Conservation (phyloP, 495 filamentous ascomycete species). For the Aspergillus carlsbadensis region DNA sequence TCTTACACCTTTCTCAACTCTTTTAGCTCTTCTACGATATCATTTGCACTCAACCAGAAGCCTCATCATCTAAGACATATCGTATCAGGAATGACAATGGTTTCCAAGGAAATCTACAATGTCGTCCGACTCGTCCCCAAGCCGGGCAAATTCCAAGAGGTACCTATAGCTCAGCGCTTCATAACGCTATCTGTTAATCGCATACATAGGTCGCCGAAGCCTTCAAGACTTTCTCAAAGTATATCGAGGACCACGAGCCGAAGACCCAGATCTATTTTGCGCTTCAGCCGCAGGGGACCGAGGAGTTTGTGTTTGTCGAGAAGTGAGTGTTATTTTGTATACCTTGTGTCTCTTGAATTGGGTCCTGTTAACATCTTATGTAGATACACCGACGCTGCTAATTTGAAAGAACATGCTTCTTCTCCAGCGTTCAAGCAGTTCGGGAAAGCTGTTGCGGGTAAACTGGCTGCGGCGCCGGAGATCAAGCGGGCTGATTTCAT, state of each 20-base stretch:
- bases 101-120: constrained; percentile 13
- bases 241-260: constrained; percentile 13
- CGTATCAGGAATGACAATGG: background rate
- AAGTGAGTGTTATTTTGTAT: constrained; percentile 13
- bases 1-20: background rate
- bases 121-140: constrained; percentile 20
- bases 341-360: too few relatives aligned
- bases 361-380: background rate
- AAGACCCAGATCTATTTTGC: constrained; percentile 20
- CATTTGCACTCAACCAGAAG: background rate
- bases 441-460: constrained; percentile 9
- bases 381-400: constrained; percentile 20
- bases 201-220: constrained; percentile 9
- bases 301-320: constrained; percentile 19
- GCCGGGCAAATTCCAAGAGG: constrained; percentile 16
- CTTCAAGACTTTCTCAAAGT: constrained; percentile 14
- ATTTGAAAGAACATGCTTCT: constrained; percentile 16
- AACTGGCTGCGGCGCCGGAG: constrained; percentile 15
- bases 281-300: constrained; percentile 7
- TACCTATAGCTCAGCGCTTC: background rate
- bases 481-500: constrained; percentile 15
- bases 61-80: background rate
- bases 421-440: constrained; percentile 20
- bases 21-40: background rate
- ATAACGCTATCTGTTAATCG: background rate